phyloP scores from a whole-genome alignment of 176 grass and related monocot genomes.

The Raddia distichophylla region DNA sequence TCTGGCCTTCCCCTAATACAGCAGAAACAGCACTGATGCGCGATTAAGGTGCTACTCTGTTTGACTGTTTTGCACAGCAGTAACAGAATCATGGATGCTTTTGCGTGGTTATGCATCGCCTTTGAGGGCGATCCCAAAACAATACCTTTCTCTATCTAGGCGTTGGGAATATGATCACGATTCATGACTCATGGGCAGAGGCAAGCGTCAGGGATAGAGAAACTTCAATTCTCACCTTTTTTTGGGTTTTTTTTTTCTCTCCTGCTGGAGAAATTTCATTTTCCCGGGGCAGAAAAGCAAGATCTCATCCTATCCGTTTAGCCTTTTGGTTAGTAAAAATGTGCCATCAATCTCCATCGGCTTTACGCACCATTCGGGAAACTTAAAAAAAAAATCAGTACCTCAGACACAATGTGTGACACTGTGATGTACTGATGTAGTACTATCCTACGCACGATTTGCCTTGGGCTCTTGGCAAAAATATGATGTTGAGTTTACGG shows the following conservation, averaged over 20 bases:
- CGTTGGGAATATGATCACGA: conserved; percentile 29
- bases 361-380: conserved; percentile 34
- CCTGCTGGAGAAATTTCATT: conserved; percentile 30
- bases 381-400: neutral
- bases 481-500: no score
- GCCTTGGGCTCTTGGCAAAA: neutral
- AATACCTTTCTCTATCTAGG: conserved; percentile 35
- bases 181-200: neutral
- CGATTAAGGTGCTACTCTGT: neutral
- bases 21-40: neutral
- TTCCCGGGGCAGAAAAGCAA: conserved; percentile 25
- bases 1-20: neutral
- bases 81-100: neutral
- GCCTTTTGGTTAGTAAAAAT: conserved; percentile 7
- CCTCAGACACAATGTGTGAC: neutral
- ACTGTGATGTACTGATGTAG: neutral
- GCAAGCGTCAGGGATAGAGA: conserved; percentile 9
- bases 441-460: neutral
- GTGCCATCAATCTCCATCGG: conserved; percentile 41
- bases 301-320: conserved; percentile 16
- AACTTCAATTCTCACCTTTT: neutral
- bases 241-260: neutral
- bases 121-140: neutral
- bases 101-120: conserved; percentile 10
- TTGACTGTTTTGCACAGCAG: neutral